Evolutionary conservation across 306 rosid species (phyloP).

Genomic region (Cucurbita pepo): DNA sequence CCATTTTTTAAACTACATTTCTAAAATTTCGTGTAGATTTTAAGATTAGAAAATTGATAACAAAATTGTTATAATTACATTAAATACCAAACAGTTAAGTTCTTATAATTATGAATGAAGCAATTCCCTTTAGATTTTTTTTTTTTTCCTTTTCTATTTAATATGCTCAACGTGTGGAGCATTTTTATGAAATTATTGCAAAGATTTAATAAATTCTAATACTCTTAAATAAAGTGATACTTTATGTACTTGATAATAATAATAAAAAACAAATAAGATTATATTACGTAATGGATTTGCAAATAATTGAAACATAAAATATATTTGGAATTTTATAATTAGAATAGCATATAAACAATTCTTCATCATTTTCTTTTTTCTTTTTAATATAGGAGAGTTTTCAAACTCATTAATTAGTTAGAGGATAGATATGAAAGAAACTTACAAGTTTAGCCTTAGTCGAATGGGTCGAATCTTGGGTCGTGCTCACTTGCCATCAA

Average conservation of each 20-base stretch:
- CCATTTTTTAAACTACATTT: neutral
- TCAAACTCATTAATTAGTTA: neutral
- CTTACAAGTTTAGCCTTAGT: conserved; percentile 12
- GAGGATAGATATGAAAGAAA: neutral
- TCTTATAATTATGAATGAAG: neutral
- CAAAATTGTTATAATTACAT: neutral
- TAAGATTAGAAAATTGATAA: too few relatives aligned
- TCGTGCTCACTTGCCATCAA: conserved; percentile 96
- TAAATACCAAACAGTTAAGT: neutral
- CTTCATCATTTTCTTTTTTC: neutral
- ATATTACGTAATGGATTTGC: neutral
- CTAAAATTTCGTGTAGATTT: neutral
- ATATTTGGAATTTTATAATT: neutral
- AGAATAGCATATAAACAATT: neutral
- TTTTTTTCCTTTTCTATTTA: too few relatives aligned
- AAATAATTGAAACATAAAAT: neutral
- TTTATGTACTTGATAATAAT: too few relatives aligned
- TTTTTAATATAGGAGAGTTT: neutral
- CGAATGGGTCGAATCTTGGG: conserved; percentile 81
- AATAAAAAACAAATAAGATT: neutral
- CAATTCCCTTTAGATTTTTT: neutral
- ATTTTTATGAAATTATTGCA: neutral
- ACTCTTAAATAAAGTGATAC: too few relatives aligned
- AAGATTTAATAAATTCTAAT: too few relatives aligned
- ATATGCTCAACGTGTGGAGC: neutral